These are phyloP conservation scores for Penicillium chermesinum DNA, from an alignment of 495 filamentous ascomycete genomes.

Conservation along the genomic window DNA sequence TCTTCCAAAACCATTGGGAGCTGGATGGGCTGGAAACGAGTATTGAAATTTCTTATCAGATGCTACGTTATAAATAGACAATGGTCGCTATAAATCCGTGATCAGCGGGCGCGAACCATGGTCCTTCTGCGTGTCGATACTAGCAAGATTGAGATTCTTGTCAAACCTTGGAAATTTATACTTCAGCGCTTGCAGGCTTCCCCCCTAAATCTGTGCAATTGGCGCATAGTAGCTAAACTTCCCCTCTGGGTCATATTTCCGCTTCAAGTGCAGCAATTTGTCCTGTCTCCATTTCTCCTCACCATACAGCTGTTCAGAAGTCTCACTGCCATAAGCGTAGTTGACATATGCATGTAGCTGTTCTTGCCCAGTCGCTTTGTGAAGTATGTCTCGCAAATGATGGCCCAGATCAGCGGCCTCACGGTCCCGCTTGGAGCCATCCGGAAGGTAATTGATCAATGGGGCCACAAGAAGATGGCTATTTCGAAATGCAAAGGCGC, in stretches of 20 bases:
- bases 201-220: neutral
- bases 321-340: constrained; percentile 55
- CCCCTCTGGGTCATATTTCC: constrained; percentile 49
- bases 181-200: neutral
- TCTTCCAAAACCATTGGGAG: no score
- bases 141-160: no score
- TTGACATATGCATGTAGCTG: constrained; percentile 52
- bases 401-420: constrained; percentile 34
- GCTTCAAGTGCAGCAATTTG: constrained; percentile 43
- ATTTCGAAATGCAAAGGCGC: constrained; percentile 42
- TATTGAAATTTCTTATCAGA: no score
- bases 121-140: no score
- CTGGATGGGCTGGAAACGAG: no score
- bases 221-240: constrained; percentile 48
- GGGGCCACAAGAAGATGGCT: constrained; percentile 43
- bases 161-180: no score
- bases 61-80: no score
- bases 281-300: constrained; percentile 44
- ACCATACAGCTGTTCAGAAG: constrained; percentile 42
- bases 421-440: constrained; percentile 19
- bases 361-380: constrained; percentile 27
- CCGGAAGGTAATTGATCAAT: constrained; percentile 34
- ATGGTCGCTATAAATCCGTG: no score
- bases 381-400: constrained; percentile 38
- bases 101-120: no score